phyloP scores from a whole-genome alignment of 495 filamentous ascomycete species.

The Tetracladium setigerum region DNA sequence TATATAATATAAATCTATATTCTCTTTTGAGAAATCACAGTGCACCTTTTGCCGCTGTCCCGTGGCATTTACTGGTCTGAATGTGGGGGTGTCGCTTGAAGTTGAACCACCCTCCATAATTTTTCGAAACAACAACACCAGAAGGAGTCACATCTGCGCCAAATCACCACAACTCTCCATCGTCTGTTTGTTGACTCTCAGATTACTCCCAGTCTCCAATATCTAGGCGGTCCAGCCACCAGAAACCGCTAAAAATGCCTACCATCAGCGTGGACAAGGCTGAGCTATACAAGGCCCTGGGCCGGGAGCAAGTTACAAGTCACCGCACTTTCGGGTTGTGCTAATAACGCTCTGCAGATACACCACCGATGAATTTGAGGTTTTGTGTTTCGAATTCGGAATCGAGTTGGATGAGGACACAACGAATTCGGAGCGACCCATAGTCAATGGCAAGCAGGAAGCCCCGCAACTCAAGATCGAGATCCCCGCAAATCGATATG shows the following conservation, averaged over 20 bases:
- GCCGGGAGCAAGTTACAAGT: constrained; percentile 59
- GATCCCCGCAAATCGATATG: constrained; percentile 97
- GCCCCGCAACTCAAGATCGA: constrained; percentile 95
- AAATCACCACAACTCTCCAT: constrained; percentile 1
- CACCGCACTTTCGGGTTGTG: constrained; percentile 7
- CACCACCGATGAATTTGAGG: constrained; percentile 89
- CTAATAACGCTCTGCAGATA: constrained; percentile 45
- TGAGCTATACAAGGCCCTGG: constrained; percentile 85
- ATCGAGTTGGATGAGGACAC: constrained; percentile 98
- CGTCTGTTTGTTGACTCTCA: neutral
- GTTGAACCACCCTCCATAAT: neutral
- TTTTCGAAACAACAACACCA: constrained; percentile 1
- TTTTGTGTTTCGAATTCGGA: constrained; percentile 97
- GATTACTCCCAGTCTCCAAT: neutral
- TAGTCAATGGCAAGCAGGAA: constrained; percentile 73
- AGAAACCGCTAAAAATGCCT: constrained; percentile 52
- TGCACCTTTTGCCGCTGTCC: too few relatives aligned
- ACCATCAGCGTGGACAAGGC: constrained; percentile 95
- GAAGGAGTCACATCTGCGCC: constrained; percentile 14
- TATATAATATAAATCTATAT: too few relatives aligned
- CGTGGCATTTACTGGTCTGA: too few relatives aligned
- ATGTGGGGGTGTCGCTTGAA: too few relatives aligned
- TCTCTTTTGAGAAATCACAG: too few relatives aligned
- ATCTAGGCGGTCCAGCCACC: constrained; percentile 1
- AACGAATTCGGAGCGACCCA: constrained; percentile 62